Percentiles rank a stretch among this genome's conserved stretches.
These are phyloP conservation scores for Candida incommunis DNA, from an alignment of 805 yeast species.

Conservation along the genomic window DNA sequence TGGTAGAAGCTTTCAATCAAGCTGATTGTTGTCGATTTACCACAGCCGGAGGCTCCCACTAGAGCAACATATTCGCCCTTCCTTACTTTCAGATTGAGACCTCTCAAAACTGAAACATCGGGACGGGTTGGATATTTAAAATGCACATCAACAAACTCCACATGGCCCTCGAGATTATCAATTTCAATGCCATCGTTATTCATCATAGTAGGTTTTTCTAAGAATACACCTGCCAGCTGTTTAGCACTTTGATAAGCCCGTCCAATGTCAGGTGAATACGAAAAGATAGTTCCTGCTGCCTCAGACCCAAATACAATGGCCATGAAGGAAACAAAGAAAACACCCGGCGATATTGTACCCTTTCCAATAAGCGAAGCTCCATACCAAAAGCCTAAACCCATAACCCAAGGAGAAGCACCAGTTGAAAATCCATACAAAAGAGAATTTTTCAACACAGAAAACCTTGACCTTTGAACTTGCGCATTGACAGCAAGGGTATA, in stretches of 20 bases:
- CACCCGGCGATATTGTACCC: conserved; percentile 17
- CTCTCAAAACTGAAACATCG: conserved; percentile 33
- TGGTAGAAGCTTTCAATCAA: conserved; percentile 23
- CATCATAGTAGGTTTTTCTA: conserved; percentile 17
- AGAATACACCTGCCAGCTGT: conserved; percentile 22
- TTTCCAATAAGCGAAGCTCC: conserved; percentile 24
- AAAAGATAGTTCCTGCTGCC: conserved; percentile 28
- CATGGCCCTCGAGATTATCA: conserved; percentile 31
- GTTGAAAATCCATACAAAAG: conserved; percentile 25
- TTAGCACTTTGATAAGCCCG: conserved; percentile 25
- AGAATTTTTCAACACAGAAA: conserved; percentile 18
- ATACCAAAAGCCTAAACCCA: conserved; percentile 30
- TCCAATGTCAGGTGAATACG: conserved; percentile 30
- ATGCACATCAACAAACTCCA: conserved; percentile 39
- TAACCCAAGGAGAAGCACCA: conserved; percentile 25
- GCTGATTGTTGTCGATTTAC: conserved; percentile 45
- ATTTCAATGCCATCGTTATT: conserved; percentile 17
- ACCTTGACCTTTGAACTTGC: conserved; percentile 19
- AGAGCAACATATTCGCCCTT: conserved; percentile 44
- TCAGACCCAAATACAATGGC: conserved; percentile 27
- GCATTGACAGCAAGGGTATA: conserved; percentile 17
- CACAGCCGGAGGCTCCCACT: conserved; percentile 54
- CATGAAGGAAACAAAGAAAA: conserved; percentile 26
- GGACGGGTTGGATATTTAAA: conserved; percentile 58
- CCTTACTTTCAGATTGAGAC: conserved; percentile 35